phyloP scores from a whole-genome alignment of 2,329 filamentous ascomycete species.

The Fusarium circinatum region DNA sequence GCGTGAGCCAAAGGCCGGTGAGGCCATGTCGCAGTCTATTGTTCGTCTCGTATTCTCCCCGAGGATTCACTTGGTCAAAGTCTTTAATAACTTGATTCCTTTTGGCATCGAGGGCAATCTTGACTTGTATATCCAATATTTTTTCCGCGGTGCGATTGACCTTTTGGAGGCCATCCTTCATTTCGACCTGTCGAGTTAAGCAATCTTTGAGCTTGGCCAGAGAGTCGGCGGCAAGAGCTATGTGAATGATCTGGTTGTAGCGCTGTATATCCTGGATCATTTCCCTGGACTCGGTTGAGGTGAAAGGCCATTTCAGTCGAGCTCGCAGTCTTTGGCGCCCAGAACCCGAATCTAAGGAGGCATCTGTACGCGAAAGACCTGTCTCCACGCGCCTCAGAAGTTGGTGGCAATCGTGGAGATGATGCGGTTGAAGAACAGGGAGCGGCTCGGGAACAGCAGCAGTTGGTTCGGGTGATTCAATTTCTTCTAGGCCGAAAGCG shows the following conservation, averaged over 20 bases:
- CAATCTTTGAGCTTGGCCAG: background rate
- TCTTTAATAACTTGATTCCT: background rate
- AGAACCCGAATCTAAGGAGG: background rate
- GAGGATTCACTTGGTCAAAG: background rate
- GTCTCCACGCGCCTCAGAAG: background rate
- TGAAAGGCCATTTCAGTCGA: slow-evolving; percentile 5
- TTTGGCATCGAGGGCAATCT: background rate
- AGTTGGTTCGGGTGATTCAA: no score
- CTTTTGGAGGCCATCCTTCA: background rate
- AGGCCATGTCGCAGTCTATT: background rate
- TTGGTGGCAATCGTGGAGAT: background rate
- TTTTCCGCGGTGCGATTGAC: background rate
- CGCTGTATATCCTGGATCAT: background rate
- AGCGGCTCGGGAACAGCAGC: background rate
- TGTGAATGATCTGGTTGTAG: background rate
- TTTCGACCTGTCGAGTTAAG: background rate
- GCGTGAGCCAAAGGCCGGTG: background rate
- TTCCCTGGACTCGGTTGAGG: background rate
- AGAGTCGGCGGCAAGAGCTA: background rate
- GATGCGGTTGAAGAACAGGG: background rate
- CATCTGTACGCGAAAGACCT: background rate
- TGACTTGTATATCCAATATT: background rate
- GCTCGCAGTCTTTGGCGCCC: background rate
- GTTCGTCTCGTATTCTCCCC: background rate
- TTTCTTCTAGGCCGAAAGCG: slow-evolving; percentile 5